phyloP scores from a whole-genome alignment of 495 filamentous ascomycete species.

The Neurospora sp. region DNA sequence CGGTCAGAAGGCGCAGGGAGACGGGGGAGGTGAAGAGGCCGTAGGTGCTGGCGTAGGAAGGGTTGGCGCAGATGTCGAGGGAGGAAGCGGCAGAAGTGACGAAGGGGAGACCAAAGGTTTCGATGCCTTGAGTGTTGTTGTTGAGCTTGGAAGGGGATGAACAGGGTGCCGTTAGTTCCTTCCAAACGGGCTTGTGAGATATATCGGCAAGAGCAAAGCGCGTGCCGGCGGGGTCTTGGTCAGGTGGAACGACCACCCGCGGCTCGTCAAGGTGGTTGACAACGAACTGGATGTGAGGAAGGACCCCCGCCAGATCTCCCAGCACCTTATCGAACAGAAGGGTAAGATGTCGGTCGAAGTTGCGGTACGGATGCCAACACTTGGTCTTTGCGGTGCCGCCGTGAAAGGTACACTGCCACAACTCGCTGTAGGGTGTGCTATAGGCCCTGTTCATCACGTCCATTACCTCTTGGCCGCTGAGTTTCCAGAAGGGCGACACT shows the following conservation, averaged over 20 bases:
- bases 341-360: slow-evolving; percentile 15
- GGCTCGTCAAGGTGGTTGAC: slow-evolving; percentile 76
- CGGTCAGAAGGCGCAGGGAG: slow-evolving; percentile 18
- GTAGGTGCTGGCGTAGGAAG: slow-evolving; percentile 18
- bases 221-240: background rate
- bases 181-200: slow-evolving; percentile 8
- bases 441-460: slow-evolving; percentile 4
- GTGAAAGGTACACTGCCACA: slow-evolving; percentile 19
- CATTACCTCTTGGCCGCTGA: slow-evolving; percentile 17
- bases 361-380: slow-evolving; percentile 16
- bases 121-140: background rate
- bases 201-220: slow-evolving; percentile 1
- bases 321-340: slow-evolving; percentile 39
- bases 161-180: slow-evolving; percentile 13
- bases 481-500: slow-evolving; percentile 18
- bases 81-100: slow-evolving; percentile 8
- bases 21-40: slow-evolving; percentile 20
- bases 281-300: slow-evolving; percentile 66
- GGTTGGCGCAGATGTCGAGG: slow-evolving; percentile 20
- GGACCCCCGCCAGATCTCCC: slow-evolving; percentile 43
- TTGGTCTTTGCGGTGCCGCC: slow-evolving; percentile 9
- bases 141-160: background rate
- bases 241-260: slow-evolving; percentile 49
- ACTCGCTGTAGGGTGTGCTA: slow-evolving; percentile 6
- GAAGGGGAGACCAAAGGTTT: slow-evolving; percentile 19